Conservation (phyloP, 2,329 filamentous ascomycete genomes). For the Arthrobotrys sinensis region DNA sequence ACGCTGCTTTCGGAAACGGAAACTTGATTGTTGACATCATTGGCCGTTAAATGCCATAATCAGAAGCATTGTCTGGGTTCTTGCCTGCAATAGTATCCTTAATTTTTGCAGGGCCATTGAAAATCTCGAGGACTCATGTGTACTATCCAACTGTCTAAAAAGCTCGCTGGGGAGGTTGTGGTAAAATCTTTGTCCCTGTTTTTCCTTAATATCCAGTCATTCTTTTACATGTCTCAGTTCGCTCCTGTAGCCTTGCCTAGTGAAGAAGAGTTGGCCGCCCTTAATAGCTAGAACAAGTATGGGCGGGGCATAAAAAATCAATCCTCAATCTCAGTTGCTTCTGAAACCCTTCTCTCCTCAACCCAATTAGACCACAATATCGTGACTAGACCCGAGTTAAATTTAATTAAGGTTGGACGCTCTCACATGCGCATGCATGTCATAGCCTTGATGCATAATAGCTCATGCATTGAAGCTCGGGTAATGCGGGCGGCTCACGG, state of each 20-base stretch:
- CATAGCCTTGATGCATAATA: neutral
- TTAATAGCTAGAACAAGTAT: conserved; percentile 26
- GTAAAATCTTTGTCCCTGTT: neutral
- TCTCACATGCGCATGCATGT: neutral
- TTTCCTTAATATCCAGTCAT: neutral
- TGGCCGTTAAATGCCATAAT: conserved; percentile 34
- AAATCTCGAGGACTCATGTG: conserved; percentile 3
- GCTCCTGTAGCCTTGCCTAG: conserved; percentile 24
- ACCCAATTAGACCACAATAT: too few relatives aligned
- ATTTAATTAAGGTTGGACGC: neutral
- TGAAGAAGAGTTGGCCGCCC: conserved; percentile 32
- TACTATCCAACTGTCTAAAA: conserved; percentile 8
- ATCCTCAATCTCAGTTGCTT: conserved; percentile 8
- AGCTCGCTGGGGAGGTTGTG: conserved; percentile 8
- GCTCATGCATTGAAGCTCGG: neutral
- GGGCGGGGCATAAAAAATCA: conserved; percentile 21
- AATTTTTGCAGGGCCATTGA: conserved; percentile 21
- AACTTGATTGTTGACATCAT: conserved; percentile 52
- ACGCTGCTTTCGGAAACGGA: conserved; percentile 49
- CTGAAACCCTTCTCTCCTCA: neutral
- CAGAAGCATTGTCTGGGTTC: conserved; percentile 17
- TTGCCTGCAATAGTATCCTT: conserved; percentile 8
- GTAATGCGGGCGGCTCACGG: conserved; percentile 12
- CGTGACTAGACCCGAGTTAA: neutral
- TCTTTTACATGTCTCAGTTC: conserved; percentile 1